Conservation (phyloP, 495 filamentous ascomycete genomes). For the Neurospora intermedia region DNA sequence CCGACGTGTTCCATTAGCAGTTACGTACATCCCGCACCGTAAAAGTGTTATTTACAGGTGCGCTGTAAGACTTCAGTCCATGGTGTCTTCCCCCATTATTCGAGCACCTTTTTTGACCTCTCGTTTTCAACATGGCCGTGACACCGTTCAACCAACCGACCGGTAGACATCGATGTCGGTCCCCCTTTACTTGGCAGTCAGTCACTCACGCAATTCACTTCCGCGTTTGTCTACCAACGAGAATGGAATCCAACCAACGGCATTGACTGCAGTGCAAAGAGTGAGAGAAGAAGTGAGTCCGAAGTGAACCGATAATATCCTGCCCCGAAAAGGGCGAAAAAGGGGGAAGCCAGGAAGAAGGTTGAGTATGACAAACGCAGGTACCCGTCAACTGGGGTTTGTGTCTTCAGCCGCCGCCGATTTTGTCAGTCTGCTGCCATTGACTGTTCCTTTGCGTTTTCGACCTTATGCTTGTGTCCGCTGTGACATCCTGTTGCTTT, state of each 20-base stretch:
- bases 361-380: background rate
- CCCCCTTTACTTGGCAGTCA: background rate
- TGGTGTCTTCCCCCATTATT: background rate
- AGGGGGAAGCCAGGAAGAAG: background rate
- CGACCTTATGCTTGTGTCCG: background rate
- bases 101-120: background rate
- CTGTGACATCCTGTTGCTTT: background rate
- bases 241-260: background rate
- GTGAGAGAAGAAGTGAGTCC: background rate
- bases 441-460: background rate
- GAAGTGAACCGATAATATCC: background rate
- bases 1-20: background rate
- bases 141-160: background rate
- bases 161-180: background rate
- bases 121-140: background rate
- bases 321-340: background rate
- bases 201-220: background rate
- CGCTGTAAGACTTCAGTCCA: background rate
- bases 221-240: background rate
- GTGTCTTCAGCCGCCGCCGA: background rate
- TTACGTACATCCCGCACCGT: background rate
- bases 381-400: background rate
- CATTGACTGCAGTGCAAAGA: background rate
- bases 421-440: background rate
- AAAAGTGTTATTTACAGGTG: background rate